phyloP scores from a whole-genome alignment of 495 filamentous ascomycete genomes.

The Talaromyces wortmannii region DNA sequence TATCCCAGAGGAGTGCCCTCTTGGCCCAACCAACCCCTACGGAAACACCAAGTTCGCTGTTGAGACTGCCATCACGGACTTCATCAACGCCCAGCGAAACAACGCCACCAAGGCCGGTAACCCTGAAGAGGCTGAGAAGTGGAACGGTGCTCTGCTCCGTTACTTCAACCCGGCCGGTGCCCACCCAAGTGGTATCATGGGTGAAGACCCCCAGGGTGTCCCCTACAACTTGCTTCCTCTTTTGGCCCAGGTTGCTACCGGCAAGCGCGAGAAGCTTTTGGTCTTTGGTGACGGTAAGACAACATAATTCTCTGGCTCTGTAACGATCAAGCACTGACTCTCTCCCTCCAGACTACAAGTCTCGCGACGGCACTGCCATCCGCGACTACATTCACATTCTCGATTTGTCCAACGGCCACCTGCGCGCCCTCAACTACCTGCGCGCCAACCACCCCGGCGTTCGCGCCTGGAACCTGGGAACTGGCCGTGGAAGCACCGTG shows the following conservation, averaged over 20 bases:
- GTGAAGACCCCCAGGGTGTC: conserved; percentile 92
- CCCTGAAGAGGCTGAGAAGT: conserved; percentile 58
- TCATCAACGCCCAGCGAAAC: conserved; percentile 80
- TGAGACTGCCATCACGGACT: conserved; percentile 85
- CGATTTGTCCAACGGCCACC: conserved; percentile 82
- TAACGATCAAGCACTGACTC: not conserved
- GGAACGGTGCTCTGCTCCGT: conserved; percentile 88
- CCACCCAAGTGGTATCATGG: conserved; percentile 96
- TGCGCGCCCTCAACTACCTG: conserved; percentile 88
- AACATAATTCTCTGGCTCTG: conserved; percentile 2
- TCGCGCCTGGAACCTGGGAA: conserved; percentile 94
- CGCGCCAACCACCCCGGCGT: conserved; percentile 85
- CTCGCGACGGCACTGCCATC: conserved; percentile 75
- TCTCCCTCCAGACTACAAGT: conserved; percentile 67
- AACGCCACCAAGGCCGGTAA: conserved; percentile 76
- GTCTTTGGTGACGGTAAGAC: conserved; percentile 87
- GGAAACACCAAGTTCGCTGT: conserved; percentile 90
- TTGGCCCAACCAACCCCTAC: conserved; percentile 95
- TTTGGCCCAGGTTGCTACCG: conserved; percentile 90
- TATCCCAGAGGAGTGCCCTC: conserved; percentile 93
- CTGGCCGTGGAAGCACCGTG: conserved; percentile 91
- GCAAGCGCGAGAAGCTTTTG: conserved; percentile 87
- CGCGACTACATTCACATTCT: conserved; percentile 82
- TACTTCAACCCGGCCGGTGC: conserved; percentile 98
- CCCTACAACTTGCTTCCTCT: conserved; percentile 94